phyloP scores from a whole-genome alignment of 2,329 filamentous ascomycete species.

The Pezicula rhizophila region DNA sequence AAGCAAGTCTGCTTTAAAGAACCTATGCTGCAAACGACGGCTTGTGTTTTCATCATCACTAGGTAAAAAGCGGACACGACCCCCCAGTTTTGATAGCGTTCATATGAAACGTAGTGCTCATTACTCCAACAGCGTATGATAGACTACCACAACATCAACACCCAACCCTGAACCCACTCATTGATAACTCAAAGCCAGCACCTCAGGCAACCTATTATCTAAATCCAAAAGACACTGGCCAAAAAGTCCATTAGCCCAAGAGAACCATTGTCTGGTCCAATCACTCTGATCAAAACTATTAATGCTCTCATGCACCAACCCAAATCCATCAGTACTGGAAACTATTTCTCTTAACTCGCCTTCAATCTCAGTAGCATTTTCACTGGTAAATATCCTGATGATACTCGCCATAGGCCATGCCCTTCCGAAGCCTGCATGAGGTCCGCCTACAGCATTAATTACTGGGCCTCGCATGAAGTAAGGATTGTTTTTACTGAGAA shows the following conservation, averaged over 20 bases:
- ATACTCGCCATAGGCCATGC: constrained; percentile 53
- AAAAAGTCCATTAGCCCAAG: constrained; percentile 86
- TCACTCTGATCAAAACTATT: constrained; percentile 33
- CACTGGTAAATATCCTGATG: constrained; percentile 44
- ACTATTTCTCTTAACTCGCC: constrained; percentile 20
- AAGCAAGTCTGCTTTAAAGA: no score
- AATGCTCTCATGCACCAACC: constrained; percentile 44
- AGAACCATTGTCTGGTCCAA: constrained; percentile 54
- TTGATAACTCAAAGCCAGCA: constrained; percentile 49
- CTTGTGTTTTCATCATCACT: no score
- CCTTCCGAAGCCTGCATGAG: constrained; percentile 53
- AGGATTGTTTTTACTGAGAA: constrained; percentile 70
- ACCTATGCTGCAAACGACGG: no score
- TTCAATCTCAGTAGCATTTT: constrained; percentile 28
- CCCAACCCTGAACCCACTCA: constrained; percentile 2
- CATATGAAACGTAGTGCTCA: no score
- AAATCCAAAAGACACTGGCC: constrained; percentile 76
- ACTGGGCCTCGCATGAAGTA: constrained; percentile 54
- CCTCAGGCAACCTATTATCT: constrained; percentile 62
- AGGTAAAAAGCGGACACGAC: no score
- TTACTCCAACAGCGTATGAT: no score
- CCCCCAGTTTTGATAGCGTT: no score
- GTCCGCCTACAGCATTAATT: constrained; percentile 66
- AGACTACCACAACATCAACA: no score
- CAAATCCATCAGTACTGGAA: constrained; percentile 23